phyloP scores from a whole-genome alignment of 768 basidiomycete genomes.

The Tricholoma terreum region DNA sequence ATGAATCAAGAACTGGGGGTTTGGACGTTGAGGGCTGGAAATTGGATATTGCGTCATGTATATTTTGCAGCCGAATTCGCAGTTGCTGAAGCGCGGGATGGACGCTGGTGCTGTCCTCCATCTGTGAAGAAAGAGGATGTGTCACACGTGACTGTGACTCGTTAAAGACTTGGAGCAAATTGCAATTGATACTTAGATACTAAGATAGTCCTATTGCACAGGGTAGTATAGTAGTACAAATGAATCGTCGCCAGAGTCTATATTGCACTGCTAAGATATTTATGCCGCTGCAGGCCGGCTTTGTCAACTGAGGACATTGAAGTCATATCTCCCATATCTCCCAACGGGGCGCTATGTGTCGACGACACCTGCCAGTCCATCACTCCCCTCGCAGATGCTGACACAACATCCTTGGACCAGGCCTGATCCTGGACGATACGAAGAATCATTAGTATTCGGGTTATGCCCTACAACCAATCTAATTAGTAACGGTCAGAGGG shows the following conservation, averaged over 20 bases:
- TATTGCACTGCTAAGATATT: background rate
- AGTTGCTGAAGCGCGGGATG: constrained; percentile 34
- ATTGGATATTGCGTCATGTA: constrained; percentile 33
- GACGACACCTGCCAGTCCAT: constrained; percentile 21
- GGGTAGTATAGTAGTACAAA: no score
- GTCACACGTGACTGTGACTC: background rate
- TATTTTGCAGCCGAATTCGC: constrained; percentile 26
- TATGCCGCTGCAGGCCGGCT: background rate
- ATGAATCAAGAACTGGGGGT: constrained; percentile 48
- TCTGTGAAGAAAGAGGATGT: background rate
- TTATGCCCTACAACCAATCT: constrained; percentile 11
- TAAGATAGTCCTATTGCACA: no score
- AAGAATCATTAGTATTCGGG: constrained; percentile 17
- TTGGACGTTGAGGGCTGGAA: constrained; percentile 36
- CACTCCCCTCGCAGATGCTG: constrained; percentile 14
- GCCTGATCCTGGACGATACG: constrained; percentile 22
- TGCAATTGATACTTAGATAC: no score
- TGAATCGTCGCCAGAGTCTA: background rate
- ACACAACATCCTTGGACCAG: constrained; percentile 20
- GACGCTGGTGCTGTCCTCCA: background rate
- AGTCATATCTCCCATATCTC: constrained; percentile 13
- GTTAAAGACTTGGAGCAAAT: background rate
- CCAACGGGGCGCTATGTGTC: constrained; percentile 19
- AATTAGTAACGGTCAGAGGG: background rate
- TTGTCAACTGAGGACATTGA: constrained; percentile 6